phyloP scores from a whole-genome alignment of 2,329 filamentous ascomycete genomes.

The Catunica adiposa region DNA sequence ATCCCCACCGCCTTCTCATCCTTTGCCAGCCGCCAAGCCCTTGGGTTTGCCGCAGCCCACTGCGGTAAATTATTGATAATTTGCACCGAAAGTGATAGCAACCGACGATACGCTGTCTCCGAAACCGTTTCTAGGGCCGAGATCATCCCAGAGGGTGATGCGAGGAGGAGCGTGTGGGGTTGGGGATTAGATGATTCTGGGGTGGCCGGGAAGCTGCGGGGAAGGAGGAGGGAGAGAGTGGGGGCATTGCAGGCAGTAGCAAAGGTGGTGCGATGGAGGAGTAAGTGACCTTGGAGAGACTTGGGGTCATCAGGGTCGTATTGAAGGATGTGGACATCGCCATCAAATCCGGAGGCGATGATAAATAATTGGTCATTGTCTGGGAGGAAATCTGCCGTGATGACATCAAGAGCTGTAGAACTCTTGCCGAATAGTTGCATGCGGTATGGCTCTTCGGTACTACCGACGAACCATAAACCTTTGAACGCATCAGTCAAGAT shows the following conservation, averaged over 20 bases:
- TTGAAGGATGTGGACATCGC: conserved; percentile 74
- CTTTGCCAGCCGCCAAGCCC: conserved; percentile 49
- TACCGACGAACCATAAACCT: conserved; percentile 90
- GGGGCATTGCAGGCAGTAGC: conserved; percentile 65
- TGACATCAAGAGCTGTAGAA: conserved; percentile 56
- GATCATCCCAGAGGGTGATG: conserved; percentile 60
- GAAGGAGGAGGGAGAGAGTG: conserved; percentile 58
- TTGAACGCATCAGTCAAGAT: conserved; percentile 82
- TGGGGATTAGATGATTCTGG: conserved; percentile 22
- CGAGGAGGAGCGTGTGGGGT: conserved; percentile 43
- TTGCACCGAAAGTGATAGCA: conserved; percentile 67
- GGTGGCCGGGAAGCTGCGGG: conserved; percentile 29
- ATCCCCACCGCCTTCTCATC: conserved; percentile 35
- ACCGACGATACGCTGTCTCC: conserved; percentile 67
- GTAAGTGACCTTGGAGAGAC: conserved; percentile 71
- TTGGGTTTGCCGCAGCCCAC: conserved; percentile 65
- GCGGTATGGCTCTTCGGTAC: conserved; percentile 91
- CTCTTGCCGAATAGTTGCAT: conserved; percentile 89
- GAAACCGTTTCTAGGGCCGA: conserved; percentile 60
- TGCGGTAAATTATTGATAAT: conserved; percentile 61
- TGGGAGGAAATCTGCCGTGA: conserved; percentile 76
- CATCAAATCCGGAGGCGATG: conserved; percentile 66
- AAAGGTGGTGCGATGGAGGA: conserved; percentile 79
- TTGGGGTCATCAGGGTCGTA: conserved; percentile 95
- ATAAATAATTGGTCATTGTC: conserved; percentile 71